Percentiles rank a stretch among this genome's conserved stretches.
Evolutionary conservation across 208 protist species (phyloP).

Genomic region (Trypanosoma melophagium): DNA sequence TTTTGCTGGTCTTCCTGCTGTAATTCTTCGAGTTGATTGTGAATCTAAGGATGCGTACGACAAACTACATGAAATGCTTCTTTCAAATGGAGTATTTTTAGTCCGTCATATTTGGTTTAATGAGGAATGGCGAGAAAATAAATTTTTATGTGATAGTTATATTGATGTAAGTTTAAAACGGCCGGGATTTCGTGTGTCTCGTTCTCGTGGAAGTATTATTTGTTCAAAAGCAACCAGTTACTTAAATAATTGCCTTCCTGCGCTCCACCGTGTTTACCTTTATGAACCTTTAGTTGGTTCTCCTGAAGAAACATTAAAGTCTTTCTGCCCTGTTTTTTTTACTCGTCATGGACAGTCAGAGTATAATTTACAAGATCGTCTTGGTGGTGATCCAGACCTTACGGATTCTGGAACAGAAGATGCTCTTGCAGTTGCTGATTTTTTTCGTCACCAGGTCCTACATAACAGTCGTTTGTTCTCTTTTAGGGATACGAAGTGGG

Average conservation of each 20-base stretch:
- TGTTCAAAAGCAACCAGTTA: constrained; percentile 64
- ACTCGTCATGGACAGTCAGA: constrained; percentile 80
- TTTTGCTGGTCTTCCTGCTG: constrained; percentile 49
- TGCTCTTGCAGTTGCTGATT: constrained; percentile 51
- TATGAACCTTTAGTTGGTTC: constrained; percentile 46
- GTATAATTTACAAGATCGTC: constrained; percentile 83
- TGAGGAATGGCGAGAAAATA: constrained; percentile 44
- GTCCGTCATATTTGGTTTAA: constrained; percentile 65
- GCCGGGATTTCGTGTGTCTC: constrained; percentile 41
- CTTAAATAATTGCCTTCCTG: constrained; percentile 53
- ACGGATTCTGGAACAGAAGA: constrained; percentile 54
- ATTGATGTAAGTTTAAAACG: constrained; percentile 58
- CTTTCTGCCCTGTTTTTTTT: constrained; percentile 74
- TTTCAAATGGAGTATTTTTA: constrained; percentile 36
- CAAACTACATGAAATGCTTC: constrained; percentile 38
- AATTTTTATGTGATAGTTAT: constrained; percentile 22
- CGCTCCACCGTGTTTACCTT: constrained; percentile 47
- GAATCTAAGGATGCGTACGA: constrained; percentile 33
- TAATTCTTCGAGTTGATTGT: constrained; percentile 60
- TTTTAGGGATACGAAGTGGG: constrained; percentile 37
- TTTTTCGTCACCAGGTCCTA: constrained; percentile 58
- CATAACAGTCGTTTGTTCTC: constrained; percentile 48
- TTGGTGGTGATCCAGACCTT: constrained; percentile 78
- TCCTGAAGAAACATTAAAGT: constrained; percentile 47
- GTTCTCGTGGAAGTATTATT: constrained; percentile 57